Percentiles rank a stretch among this genome's conserved stretches.
Conservation (phyloP, 2,329 filamentous ascomycete species). For the Phoma sp. region DNA sequence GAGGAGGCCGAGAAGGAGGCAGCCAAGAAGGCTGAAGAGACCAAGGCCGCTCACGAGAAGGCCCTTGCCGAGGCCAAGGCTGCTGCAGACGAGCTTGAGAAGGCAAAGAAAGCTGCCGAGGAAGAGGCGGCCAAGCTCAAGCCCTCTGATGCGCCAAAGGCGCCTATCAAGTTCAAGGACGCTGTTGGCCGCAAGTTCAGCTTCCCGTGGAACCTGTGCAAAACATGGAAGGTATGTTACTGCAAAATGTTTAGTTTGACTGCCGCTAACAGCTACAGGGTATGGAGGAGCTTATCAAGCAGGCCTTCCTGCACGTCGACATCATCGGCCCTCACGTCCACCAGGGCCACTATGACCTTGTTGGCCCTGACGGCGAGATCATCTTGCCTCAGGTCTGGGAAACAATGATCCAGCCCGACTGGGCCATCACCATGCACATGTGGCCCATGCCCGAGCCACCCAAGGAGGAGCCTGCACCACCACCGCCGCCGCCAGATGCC, state of each 20-base stretch:
- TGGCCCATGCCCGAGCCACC: slow-evolving; percentile 55
- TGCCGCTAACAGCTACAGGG: slow-evolving; percentile 65
- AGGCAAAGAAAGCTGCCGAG: slow-evolving; percentile 57
- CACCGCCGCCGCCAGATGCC: slow-evolving; percentile 20
- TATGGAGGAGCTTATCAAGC: slow-evolving; percentile 59
- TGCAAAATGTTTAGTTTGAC: slow-evolving; percentile 60
- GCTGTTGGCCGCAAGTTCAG: slow-evolving; percentile 41
- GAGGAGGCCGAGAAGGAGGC: slow-evolving; percentile 44
- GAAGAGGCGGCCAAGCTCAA: slow-evolving; percentile 52
- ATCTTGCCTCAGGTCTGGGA: slow-evolving; percentile 60
- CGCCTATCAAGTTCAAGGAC: slow-evolving; percentile 42
- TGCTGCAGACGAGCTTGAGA: slow-evolving; percentile 54
- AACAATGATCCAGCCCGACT: slow-evolving; percentile 56
- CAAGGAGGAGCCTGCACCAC: slow-evolving; percentile 18
- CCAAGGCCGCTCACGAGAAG: slow-evolving; percentile 58
- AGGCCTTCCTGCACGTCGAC: slow-evolving; percentile 58
- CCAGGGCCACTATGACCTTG: slow-evolving; percentile 57
- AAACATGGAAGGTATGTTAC: slow-evolving; percentile 56
- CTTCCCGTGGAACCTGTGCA: slow-evolving; percentile 39
- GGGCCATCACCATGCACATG: slow-evolving; percentile 59
- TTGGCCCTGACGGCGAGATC: slow-evolving; percentile 58
- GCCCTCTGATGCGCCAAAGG: slow-evolving; percentile 59
- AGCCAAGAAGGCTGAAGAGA: slow-evolving; percentile 41
- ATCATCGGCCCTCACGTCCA: slow-evolving; percentile 55
- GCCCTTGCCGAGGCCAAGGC: slow-evolving; percentile 54